Evolutionary conservation across 805 yeast genomes (phyloP).

Genomic region (Hanseniaspora thailandica): DNA sequence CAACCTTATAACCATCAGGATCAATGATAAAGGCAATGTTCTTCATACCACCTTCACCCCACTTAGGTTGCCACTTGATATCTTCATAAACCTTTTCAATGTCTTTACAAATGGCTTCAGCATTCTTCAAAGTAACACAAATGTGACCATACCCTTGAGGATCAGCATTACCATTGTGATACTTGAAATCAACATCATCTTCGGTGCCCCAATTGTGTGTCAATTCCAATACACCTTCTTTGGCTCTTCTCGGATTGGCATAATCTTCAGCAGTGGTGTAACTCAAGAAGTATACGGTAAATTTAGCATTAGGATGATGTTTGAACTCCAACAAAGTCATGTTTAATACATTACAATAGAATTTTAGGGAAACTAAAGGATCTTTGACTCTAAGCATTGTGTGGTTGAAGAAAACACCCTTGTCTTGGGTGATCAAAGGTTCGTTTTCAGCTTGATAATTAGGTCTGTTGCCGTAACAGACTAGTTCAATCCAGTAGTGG

Average conservation of each 20-base stretch:
- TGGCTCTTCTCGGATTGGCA: constrained; percentile 33
- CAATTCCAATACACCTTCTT: constrained; percentile 71
- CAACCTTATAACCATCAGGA: constrained; percentile 84
- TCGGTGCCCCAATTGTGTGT: constrained; percentile 97
- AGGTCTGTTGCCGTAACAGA: constrained; percentile 38
- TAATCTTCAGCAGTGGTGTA: constrained; percentile 39
- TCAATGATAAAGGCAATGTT: constrained; percentile 65
- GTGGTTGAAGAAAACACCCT: constrained; percentile 52
- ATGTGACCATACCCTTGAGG: constrained; percentile 82
- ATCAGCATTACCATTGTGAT: constrained; percentile 72
- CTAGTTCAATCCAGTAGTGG: constrained; percentile 91
- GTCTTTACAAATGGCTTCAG: constrained; percentile 37
- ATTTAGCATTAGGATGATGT: constrained; percentile 57
- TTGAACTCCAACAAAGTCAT: constrained; percentile 54
- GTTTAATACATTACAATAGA: constrained; percentile 71
- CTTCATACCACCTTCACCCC: constrained; percentile 44
- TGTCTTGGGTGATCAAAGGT: constrained; percentile 15
- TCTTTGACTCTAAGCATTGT: constrained; percentile 89
- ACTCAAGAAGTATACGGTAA: constrained; percentile 81
- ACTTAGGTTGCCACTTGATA: constrained; percentile 51
- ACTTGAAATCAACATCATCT: constrained; percentile 54
- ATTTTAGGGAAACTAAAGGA: constrained; percentile 59
- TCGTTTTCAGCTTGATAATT: constrained; percentile 16
- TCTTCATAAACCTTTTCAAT: constrained; percentile 34
- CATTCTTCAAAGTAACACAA: constrained; percentile 57